Conservation (phyloP, 306 rosid genomes). For the Lathyrus aphaca region DNA sequence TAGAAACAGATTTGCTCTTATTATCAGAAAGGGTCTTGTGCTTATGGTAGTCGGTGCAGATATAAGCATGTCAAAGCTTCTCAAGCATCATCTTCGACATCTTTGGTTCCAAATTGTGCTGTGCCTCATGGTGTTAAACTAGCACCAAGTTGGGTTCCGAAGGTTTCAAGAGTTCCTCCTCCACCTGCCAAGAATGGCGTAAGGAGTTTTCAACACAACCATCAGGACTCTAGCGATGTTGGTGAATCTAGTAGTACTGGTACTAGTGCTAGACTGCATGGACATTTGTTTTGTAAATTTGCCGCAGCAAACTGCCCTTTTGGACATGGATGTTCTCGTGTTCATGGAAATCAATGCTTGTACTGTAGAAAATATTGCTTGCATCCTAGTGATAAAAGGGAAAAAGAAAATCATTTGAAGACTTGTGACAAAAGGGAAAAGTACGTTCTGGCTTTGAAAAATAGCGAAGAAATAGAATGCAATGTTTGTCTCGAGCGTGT, state of each 20-base stretch:
- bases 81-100: slow-evolving; percentile 49
- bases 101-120: slow-evolving; percentile 46
- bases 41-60: slow-evolving; percentile 88
- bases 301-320: slow-evolving; percentile 80
- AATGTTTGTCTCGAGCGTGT: slow-evolving; percentile 87
- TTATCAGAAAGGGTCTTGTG: slow-evolving; percentile 76
- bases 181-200: slow-evolving; percentile 44
- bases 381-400: slow-evolving; percentile 73
- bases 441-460: slow-evolving; percentile 65
- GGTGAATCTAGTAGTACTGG: slow-evolving; percentile 53
- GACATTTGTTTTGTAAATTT: slow-evolving; percentile 63
- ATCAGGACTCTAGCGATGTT: slow-evolving; percentile 35
- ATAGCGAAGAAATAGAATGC: slow-evolving; percentile 90
- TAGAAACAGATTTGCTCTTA: slow-evolving; percentile 67
- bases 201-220: slow-evolving; percentile 46
- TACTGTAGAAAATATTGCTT: slow-evolving; percentile 81
- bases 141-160: slow-evolving; percentile 52
- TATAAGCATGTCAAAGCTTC: slow-evolving; percentile 73
- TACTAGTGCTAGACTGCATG: slow-evolving; percentile 45
- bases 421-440: slow-evolving; percentile 75
- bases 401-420: slow-evolving; percentile 68
- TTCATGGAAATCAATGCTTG: slow-evolving; percentile 82
- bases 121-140: slow-evolving; percentile 32
- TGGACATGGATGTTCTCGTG: slow-evolving; percentile 65
- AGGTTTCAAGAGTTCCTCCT: slow-evolving; percentile 45